Percentiles rank a stretch among this genome's conserved stretches.
Conservation (phyloP, 176 grass and related monocot genomes). For the Aechmea fasciata region DNA sequence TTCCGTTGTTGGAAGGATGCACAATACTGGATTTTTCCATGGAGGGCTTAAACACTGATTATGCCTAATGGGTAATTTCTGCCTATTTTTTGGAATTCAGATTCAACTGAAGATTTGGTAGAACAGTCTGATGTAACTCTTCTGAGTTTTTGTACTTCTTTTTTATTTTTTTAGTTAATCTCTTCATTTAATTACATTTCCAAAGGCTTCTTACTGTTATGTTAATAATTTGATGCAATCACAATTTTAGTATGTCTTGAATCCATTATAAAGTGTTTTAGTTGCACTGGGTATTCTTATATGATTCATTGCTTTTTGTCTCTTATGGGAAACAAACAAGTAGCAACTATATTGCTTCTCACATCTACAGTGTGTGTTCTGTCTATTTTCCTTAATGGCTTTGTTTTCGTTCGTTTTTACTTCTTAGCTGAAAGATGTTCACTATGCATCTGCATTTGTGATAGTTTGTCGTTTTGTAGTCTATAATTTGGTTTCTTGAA, state of each 20-base stretch:
- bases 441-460: not conserved
- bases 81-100: constrained; percentile 24
- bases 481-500: not conserved
- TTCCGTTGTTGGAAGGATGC: constrained; percentile 29
- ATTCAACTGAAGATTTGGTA: constrained; percentile 33
- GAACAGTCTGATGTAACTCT: constrained; percentile 39
- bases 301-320: not conserved
- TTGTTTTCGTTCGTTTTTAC: too few species aligned
- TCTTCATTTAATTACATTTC: constrained; percentile 38
- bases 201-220: constrained; percentile 30
- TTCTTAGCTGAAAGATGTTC: not conserved
- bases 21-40: constrained; percentile 16
- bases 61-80: constrained; percentile 31
- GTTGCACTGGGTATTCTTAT: not conserved
- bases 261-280: not conserved
- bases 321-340: not conserved
- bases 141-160: constrained; percentile 19
- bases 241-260: constrained; percentile 18
- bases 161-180: constrained; percentile 13
- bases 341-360: not conserved
- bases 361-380: not conserved
- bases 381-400: not conserved
- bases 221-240: constrained; percentile 37
- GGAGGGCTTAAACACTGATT: constrained; percentile 27
- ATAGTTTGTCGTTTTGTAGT: not conserved